phyloP scores from a whole-genome alignment of 2,329 filamentous ascomycete genomes.

The Aphanoascus verrucosus region DNA sequence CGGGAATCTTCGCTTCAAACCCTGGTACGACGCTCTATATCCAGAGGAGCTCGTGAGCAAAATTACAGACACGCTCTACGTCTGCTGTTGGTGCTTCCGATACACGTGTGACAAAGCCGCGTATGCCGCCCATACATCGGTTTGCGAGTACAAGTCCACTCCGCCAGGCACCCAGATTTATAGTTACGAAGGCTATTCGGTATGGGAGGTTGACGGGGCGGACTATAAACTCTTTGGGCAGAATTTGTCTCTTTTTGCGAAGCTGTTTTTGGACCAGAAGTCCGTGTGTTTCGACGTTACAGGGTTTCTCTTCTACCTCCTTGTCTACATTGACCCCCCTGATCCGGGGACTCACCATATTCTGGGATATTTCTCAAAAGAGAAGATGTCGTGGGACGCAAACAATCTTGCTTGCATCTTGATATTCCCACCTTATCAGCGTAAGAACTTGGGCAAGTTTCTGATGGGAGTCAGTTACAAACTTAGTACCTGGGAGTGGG shows the following conservation, averaged over 20 bases:
- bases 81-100: conserved; percentile 90
- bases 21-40: conserved; percentile 92
- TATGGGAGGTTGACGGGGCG: conserved; percentile 90
- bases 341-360: conserved; percentile 45
- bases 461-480: conserved; percentile 92
- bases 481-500: conserved; percentile 63
- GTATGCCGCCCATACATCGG: conserved; percentile 31
- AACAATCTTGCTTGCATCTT: conserved; percentile 97
- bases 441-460: conserved; percentile 73
- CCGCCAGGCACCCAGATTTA: conserved; percentile 68
- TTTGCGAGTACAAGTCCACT: conserved; percentile 45
- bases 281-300: conserved; percentile 95
- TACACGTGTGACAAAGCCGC: conserved; percentile 50
- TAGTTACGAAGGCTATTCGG: conserved; percentile 64
- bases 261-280: conserved; percentile 95
- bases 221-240: conserved; percentile 83
- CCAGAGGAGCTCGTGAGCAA: conserved; percentile 52
- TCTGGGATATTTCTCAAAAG: conserved; percentile 96
- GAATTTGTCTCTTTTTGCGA: conserved; percentile 90
- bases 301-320: conserved; percentile 87
- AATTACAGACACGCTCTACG: conserved; percentile 56
- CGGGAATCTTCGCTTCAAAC: conserved; percentile 70
- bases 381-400: conserved; percentile 97
- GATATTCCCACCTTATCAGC: conserved; percentile 90
- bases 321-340: conserved; percentile 58